These are phyloP conservation scores for Mediolabrus comicus DNA, from an alignment of 108 stramenopile species.

Conservation along the genomic window DNA sequence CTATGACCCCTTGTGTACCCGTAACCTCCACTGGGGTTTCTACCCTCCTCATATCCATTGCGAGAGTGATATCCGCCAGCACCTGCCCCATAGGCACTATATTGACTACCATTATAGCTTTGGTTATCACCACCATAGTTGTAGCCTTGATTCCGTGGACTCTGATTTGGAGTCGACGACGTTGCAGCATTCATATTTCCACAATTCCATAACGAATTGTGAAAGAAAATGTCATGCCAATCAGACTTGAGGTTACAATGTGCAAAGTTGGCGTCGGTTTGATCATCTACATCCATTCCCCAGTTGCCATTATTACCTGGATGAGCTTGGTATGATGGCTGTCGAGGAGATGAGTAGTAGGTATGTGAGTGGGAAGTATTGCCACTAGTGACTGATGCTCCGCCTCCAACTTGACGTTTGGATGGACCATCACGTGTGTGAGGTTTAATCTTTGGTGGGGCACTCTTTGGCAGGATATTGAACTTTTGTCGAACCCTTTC, in stretches of 20 bases:
- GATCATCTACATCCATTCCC: conserved; percentile 29
- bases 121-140: conserved; percentile 4
- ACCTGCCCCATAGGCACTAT: not conserved
- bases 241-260: not conserved
- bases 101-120: not conserved
- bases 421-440: conserved; percentile 71
- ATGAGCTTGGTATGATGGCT: not conserved
- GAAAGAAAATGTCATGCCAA: conserved; percentile 40
- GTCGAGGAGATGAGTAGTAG: conserved; percentile 7
- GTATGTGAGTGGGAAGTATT: not conserved
- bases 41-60: not conserved
- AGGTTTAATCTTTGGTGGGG: conserved; percentile 73
- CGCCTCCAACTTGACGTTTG: conserved; percentile 22
- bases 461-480: conserved; percentile 43
- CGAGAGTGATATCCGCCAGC: not conserved
- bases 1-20: conserved; percentile 6
- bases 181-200: conserved; percentile 51
- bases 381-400: not conserved
- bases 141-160: conserved; percentile 29
- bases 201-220: conserved; percentile 83
- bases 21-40: not conserved
- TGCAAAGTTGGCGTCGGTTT: not conserved
- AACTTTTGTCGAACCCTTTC: conserved; percentile 22
- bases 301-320: conserved; percentile 56
- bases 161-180: conserved; percentile 46